Conservation (phyloP, 345 rosid species). For the Stellera chamaejasme region DNA sequence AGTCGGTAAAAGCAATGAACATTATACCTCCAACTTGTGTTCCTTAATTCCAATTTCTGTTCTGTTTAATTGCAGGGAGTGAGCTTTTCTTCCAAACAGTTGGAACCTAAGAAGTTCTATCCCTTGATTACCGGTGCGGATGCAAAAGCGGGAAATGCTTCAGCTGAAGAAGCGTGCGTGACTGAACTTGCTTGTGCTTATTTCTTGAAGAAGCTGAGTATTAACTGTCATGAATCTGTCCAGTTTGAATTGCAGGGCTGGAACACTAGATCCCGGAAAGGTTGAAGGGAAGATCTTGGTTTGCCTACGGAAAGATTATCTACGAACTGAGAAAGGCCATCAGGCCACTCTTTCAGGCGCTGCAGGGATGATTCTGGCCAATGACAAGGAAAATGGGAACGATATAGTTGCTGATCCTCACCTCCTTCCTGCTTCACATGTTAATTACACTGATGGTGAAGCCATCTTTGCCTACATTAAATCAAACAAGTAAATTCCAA, state of each 20-base stretch:
- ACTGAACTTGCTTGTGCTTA: background rate
- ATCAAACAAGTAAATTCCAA: constrained; percentile 28
- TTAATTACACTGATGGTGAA: constrained; percentile 28
- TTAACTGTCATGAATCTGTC: background rate
- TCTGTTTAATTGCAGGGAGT: constrained; percentile 37
- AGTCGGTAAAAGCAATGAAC: no score
- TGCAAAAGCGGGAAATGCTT: constrained; percentile 27
- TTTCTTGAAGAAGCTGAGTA: background rate
- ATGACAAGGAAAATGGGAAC: constrained; percentile 18
- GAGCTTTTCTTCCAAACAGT: constrained; percentile 36
- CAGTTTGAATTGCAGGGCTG: constrained; percentile 32
- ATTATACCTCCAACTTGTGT: no score
- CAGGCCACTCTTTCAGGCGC: constrained; percentile 36
- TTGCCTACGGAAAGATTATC: constrained; percentile 26
- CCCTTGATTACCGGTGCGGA: constrained; percentile 42
- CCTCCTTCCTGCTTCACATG: constrained; percentile 40
- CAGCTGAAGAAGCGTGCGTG: constrained; percentile 39
- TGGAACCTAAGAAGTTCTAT: constrained; percentile 30
- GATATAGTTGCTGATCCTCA: constrained; percentile 27
- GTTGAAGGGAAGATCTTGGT: constrained; percentile 58
- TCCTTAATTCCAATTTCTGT: background rate
- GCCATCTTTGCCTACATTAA: constrained; percentile 29
- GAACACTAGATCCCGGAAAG: constrained; percentile 41
- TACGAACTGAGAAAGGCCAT: constrained; percentile 25
- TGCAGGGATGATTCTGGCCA: constrained; percentile 43